Percentiles rank a stretch among this genome's conserved stretches.
phyloP scores from a whole-genome alignment of 305 asterid genomes.

The Fraxinus floribunda region DNA sequence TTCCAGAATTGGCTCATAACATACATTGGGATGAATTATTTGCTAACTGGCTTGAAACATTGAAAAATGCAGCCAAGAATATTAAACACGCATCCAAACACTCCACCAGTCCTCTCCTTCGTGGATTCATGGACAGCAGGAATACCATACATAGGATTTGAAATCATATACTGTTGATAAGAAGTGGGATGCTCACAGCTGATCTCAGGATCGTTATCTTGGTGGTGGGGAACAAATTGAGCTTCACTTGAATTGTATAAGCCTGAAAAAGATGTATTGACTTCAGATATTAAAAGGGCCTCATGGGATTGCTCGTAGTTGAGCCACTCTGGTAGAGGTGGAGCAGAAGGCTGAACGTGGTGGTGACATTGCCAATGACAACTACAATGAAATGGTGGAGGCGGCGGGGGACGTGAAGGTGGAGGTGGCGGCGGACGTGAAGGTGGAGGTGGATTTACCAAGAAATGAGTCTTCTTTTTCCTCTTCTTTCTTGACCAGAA shows the following conservation, averaged over 20 bases:
- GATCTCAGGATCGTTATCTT: conserved; percentile 10
- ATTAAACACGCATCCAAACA: conserved; percentile 45
- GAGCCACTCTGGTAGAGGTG: conserved; percentile 65
- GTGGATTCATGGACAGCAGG: conserved; percentile 23
- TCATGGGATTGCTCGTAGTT: conserved; percentile 42
- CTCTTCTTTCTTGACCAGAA: conserved; percentile 67
- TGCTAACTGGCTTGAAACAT: conserved; percentile 34
- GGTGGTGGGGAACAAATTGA: conserved; percentile 15
- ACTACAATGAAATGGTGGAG: conserved; percentile 26
- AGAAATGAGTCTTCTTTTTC: conserved; percentile 28
- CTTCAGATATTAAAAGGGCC: conserved; percentile 19
- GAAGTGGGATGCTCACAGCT: conserved; percentile 19
- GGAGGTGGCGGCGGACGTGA: conserved; percentile 38
- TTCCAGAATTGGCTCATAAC: background rate
- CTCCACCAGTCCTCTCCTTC: conserved; percentile 35
- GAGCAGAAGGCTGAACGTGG: conserved; percentile 64
- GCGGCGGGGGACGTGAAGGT: conserved; percentile 24
- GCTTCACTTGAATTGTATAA: conserved; percentile 24
- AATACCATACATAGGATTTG: conserved; percentile 30
- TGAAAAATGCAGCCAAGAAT: conserved; percentile 55
- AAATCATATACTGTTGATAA: conserved; percentile 38
- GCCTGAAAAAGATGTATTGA: conserved; percentile 6
- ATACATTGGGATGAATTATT: background rate
- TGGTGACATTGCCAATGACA: conserved; percentile 26
- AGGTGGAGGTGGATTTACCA: conserved; percentile 39